Percentiles rank a stretch among this genome's conserved stretches.
These are phyloP conservation scores for Endoconidiophora laricicola DNA, from an alignment of 2,329 filamentous ascomycete genomes.

Conservation along the genomic window DNA sequence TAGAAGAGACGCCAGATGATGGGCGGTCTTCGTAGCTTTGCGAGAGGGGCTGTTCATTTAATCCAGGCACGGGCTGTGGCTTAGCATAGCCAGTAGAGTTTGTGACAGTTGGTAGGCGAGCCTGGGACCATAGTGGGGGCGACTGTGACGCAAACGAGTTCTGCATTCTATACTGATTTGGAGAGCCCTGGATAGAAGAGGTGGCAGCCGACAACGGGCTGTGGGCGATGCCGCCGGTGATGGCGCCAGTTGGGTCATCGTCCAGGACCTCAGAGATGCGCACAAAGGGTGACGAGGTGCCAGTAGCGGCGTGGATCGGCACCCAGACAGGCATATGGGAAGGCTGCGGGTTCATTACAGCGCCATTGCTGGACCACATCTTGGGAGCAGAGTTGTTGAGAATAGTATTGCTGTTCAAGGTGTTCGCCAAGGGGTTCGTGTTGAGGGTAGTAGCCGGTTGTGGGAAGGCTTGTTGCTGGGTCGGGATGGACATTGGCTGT, in stretches of 20 bases:
- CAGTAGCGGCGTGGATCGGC: constrained; percentile 8
- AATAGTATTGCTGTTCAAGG: not conserved
- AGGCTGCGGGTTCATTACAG: not conserved
- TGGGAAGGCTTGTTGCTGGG: not conserved
- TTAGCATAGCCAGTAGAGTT: constrained; percentile 1
- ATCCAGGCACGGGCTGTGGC: not conserved
- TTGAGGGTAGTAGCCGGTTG: not conserved
- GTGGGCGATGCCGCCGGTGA: not conserved
- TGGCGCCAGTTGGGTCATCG: constrained; percentile 3
- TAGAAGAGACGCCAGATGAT: constrained; percentile 9
- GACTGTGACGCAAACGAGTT: constrained; percentile 3
- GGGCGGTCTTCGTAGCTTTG: constrained; percentile 10
- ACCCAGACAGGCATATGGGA: constrained; percentile 11
- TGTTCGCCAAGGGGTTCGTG: too few relatives aligned
- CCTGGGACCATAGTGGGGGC: constrained; percentile 8
- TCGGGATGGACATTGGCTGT: too few relatives aligned
- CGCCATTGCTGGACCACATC: constrained; percentile 3
- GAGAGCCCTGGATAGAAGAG: constrained; percentile 9
- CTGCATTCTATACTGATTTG: constrained; percentile 9
- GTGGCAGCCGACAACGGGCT: constrained; percentile 9
- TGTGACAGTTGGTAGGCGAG: constrained; percentile 6
- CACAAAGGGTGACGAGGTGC: constrained; percentile 8
- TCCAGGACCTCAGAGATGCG: constrained; percentile 10
- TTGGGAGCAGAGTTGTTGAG: not conserved
- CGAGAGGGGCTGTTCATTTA: constrained; percentile 5